phyloP scores from a whole-genome alignment of 192 early-diverging fungal genomes.

The Umbelopsis isabellina region DNA sequence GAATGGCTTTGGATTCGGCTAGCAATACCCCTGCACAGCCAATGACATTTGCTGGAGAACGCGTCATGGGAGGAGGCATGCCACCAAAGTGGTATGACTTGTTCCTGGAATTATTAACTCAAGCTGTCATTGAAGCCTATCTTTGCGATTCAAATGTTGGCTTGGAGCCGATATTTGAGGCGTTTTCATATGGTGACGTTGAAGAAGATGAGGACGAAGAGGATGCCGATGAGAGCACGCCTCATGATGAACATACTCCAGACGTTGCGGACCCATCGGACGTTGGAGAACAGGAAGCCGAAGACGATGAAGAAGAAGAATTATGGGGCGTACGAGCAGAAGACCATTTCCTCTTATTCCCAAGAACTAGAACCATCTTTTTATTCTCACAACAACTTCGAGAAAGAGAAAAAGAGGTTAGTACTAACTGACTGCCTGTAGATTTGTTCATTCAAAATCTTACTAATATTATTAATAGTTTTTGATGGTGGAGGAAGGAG shows the following conservation, averaged over 20 bases:
- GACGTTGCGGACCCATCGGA: neutral
- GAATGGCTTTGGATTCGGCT: constrained; percentile 32
- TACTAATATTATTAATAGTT: constrained; percentile 31
- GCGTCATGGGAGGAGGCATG: constrained; percentile 46
- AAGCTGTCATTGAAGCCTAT: constrained; percentile 56
- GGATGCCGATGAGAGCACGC: constrained; percentile 20
- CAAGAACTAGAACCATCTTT: constrained; percentile 50
- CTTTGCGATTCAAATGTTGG: constrained; percentile 52
- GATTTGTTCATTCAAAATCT: neutral
- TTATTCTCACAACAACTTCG: constrained; percentile 47
- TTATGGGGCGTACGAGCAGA: constrained; percentile 46
- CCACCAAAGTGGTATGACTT: constrained; percentile 57
- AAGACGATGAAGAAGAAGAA: constrained; percentile 38
- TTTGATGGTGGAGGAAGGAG: constrained; percentile 31
- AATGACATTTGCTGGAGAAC: constrained; percentile 42
- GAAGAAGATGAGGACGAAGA: constrained; percentile 40
- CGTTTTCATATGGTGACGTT: constrained; percentile 58
- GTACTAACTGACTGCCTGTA: neutral
- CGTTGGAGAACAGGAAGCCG: neutral
- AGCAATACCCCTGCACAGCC: constrained; percentile 18
- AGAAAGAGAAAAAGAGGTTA: constrained; percentile 38
- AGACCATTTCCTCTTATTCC: constrained; percentile 51
- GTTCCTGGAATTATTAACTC: constrained; percentile 57
- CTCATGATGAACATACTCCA: constrained; percentile 31
- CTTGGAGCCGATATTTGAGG: constrained; percentile 51